Base-by-base conservation (phyloP, 2,329 filamentous ascomycete species). In the Penicillium sp. region DNA sequence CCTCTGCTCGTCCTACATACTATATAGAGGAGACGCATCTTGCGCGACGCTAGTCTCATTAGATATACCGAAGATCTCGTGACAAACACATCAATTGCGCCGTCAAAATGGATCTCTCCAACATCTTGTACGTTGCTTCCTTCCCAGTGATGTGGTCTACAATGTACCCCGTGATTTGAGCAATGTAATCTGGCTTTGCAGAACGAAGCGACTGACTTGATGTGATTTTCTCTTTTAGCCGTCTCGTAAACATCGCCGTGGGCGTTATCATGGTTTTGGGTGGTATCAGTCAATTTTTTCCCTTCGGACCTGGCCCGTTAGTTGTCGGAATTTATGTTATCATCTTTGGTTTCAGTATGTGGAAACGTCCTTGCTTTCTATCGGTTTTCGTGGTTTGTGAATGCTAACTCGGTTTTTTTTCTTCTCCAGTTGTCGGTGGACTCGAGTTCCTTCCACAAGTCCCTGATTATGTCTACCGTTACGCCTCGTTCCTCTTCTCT, bases 401-500 rank as follows among this genome's bases (percentile, higher is more conserved):
- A 40, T 7, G 40, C 40, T 43, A 43, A 43, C 18, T 23, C 14
- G 8, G 20, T 14, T 43, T 21, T 16, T 33, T 12, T 18, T 40
- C 35, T n/a, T 52, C 35, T 45, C 56, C 51, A 88, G 86, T 83
- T 63, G 87, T 90, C 62, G 88, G 81, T 47, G 81, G 88, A 49
- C 83, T 91, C 65, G 94, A 99, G 77, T 96, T 97, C 79, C 89
- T 78, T 40, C 76, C 76, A 49, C 72, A 96, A 76, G 93, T 97
- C 66, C 93, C 94, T 51, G 90, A 92, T 59, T 92, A 96, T 73
- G 82, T 96, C 55, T 88, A 91, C 58, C 88, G 91, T 77, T 96
- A 97, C 79, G 93, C 91, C 55, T 96, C 91, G 11, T 99, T 99
- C 81, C 87, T 97, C 76, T 97, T 97, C 81, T 96, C 90, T 57